Evolutionary conservation across 2,329 filamentous ascomycete species (phyloP), one percentile per base, ranked within the genome.

Genomic region (Didymella arachidicola): DNA sequence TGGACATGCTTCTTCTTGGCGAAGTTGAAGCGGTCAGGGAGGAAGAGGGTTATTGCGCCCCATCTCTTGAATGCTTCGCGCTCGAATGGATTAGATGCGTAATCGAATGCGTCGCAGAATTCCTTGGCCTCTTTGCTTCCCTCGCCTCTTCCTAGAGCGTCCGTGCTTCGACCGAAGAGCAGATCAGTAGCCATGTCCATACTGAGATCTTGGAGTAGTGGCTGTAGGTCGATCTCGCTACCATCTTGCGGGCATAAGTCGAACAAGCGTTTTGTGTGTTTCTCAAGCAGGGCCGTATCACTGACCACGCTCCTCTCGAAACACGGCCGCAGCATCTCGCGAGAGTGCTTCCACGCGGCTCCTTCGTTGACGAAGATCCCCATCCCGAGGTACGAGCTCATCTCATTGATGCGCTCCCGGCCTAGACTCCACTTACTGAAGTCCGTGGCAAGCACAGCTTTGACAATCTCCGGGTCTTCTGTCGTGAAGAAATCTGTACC

Each of bases 291-390:
- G 16, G 53, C 52, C 1, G 70, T 45, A 41, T 75, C 69, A 0
- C 67, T 61, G 1, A 73, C 65, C n/a, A 66, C 62, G 1, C 57
- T 59, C 22, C 65, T 59, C 45, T 68, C 64, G 54, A 75, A 74
- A 29, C 65, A 68, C 3, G 72, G 70, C 7, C 71, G 38, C 14
- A 74, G 59, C 62, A 72, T 62, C 12, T 67, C 70, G 2, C 72
- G 55, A 6, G 67, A 70, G 25, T 71, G 63, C 36, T 71, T 65
- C 72, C 72, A 75, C 4, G 61, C 67, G 2, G 54, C 38, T 4
- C 69, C 69, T 18, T 73, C 68, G 3, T 62, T 64, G 39, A 64
- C 67, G 30, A 74, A 73, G 30, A 73, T 69, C 12, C 69, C 70
- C 7, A 61, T 38, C 5, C 71, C 71, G 3, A 73, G 60, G 19